Percentiles rank a stretch among this genome's conserved stretches.
phyloP scores from a whole-genome alignment of 257 asterid species.

The Parsonsia alboflavescens region DNA sequence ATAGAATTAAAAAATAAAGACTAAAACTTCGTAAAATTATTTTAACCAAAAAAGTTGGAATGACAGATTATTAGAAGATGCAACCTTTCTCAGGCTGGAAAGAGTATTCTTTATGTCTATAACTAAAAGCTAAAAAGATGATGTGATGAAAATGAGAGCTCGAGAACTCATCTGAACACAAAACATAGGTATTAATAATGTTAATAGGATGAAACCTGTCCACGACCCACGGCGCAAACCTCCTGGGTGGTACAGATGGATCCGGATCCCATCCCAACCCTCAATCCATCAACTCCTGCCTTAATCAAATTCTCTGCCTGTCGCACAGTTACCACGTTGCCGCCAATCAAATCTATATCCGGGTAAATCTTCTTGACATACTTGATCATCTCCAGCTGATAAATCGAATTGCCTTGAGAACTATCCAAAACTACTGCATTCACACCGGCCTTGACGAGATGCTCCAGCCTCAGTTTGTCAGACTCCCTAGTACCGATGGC shows the following conservation, averaged over 20 bases:
- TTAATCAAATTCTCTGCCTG: conserved; percentile 87
- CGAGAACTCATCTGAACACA: not conserved
- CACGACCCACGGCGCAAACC: conserved; percentile 92
- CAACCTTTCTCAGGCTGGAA: not conserved
- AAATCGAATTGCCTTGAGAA: conserved; percentile 81
- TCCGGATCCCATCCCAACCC: conserved; percentile 98
- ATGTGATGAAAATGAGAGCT: not conserved
- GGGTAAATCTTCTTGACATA: conserved; percentile 59
- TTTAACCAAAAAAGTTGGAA: not conserved
- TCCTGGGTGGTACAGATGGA: conserved; percentile 93
- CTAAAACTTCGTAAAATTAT: not conserved
- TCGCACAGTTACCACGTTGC: conserved; percentile 70
- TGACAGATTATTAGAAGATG: not conserved
- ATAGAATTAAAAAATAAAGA: not conserved
- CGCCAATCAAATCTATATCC: conserved; percentile 72
- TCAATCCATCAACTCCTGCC: conserved; percentile 79
- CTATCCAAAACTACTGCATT: conserved; percentile 76
- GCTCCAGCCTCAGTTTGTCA: conserved; percentile 78
- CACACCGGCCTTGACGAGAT: conserved; percentile 73
- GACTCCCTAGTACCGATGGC: conserved; percentile 79
- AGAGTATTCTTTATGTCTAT: not conserved
- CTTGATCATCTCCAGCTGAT: conserved; percentile 86
- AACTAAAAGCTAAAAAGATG: not conserved
- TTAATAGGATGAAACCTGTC: conserved; percentile 48
- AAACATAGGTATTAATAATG: not conserved